Percentiles rank a stretch among this genome's conserved stretches.
These are phyloP conservation scores for Erythrophleum fordii DNA, from an alignment of 306 rosid species.

Conservation along the genomic window DNA sequence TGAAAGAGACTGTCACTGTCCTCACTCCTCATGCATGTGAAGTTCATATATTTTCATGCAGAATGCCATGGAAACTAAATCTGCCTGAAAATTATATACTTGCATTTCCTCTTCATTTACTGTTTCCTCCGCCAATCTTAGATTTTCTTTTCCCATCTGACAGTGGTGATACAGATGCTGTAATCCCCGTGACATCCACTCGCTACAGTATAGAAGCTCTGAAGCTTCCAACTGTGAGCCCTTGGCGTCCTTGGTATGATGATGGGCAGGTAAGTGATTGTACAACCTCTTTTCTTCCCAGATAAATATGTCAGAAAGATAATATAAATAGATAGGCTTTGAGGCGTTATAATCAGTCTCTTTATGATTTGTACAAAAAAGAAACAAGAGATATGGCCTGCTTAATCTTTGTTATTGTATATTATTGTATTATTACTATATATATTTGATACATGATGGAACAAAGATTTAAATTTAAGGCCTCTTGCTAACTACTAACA, in stretches of 20 bases:
- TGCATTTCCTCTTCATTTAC: neutral
- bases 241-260: conserved; percentile 89
- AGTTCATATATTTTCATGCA: neutral
- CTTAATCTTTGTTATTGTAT: neutral
- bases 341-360: neutral
- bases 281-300: neutral
- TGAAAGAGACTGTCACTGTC: neutral
- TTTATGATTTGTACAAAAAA: neutral
- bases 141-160: conserved; percentile 24
- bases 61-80: conserved; percentile 4
- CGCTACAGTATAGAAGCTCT: conserved; percentile 79
- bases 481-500: neutral
- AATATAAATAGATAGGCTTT: neutral
- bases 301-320: neutral
- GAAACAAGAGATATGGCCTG: neutral
- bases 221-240: conserved; percentile 61
- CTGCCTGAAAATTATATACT: conserved; percentile 15
- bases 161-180: conserved; percentile 86
- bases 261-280: conserved; percentile 61
- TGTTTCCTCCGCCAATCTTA: neutral
- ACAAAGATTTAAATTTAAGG: neutral
- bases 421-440: neutral
- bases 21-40: neutral
- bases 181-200: conserved; percentile 83
- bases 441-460: neutral